Evolutionary conservation across 129 eudicot genomes (phyloP).

Genomic region (Sambucus nigra): DNA sequence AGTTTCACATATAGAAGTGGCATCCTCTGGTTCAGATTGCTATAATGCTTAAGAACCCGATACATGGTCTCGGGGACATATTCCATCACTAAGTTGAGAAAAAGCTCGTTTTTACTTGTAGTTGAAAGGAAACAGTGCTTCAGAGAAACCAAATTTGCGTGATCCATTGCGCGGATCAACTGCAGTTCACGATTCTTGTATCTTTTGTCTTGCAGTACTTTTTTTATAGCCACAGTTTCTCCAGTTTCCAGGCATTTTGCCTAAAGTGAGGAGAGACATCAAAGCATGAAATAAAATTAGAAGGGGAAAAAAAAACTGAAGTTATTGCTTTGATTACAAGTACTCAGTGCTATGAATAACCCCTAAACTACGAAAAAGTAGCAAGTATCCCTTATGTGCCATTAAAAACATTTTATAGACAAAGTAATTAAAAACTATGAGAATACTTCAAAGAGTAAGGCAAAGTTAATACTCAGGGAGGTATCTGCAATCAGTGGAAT

Average conservation of each 20-base stretch:
- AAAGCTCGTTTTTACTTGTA: constrained; percentile 68
- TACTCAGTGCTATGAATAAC: no score
- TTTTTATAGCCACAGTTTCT: constrained; percentile 88
- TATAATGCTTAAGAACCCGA: constrained; percentile 66
- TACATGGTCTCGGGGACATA: constrained; percentile 79
- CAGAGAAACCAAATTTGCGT: constrained; percentile 75
- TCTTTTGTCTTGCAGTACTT: constrained; percentile 81
- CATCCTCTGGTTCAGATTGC: constrained; percentile 63
- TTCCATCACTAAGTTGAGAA: constrained; percentile 87
- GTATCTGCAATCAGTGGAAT: no score
- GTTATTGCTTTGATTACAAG: no score
- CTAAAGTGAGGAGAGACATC: constrained; percentile 17
- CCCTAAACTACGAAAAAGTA: no score
- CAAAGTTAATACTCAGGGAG: no score
- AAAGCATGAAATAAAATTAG: not conserved
- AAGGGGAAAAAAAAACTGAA: no score
- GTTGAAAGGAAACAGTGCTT: constrained; percentile 91
- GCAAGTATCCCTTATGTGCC: no score
- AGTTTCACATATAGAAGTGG: constrained; percentile 87
- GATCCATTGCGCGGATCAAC: constrained; percentile 83
- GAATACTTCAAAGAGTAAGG: no score
- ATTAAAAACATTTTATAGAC: no score
- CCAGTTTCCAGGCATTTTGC: constrained; percentile 94
- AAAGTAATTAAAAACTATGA: no score
- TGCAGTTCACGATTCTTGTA: constrained; percentile 95